A percentile compares a stretch with the other conserved stretches of the same genome.
Conservation (phyloP, 805 yeast species). For the Lipomyces yamadae region DNA sequence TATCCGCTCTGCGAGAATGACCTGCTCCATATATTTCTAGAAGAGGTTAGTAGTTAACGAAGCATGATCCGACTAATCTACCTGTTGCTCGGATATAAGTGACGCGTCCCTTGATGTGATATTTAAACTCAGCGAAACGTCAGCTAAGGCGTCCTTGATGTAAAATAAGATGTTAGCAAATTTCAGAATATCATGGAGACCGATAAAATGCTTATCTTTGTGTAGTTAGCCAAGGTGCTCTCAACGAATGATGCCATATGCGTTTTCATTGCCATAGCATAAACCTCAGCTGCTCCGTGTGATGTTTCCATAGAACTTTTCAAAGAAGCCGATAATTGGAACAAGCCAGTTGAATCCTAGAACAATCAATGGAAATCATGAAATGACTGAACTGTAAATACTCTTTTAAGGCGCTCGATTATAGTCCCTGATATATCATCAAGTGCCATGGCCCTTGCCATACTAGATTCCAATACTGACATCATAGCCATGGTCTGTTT, state of each 20-base stretch:
- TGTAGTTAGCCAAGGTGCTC: background rate
- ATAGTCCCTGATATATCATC: background rate
- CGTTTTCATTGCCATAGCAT: background rate
- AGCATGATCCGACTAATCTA: background rate
- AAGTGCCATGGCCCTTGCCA: constrained; percentile 3
- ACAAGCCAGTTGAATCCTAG: constrained; percentile 3
- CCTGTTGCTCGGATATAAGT: background rate
- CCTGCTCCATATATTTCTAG: background rate
- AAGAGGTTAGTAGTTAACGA: background rate
- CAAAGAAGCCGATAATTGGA: background rate
- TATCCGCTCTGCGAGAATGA: background rate
- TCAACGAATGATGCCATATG: constrained; percentile 6
- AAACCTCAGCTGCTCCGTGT: constrained; percentile 3
- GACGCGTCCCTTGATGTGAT: background rate
- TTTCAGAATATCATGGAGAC: background rate
- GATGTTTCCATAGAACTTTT: constrained; percentile 8
- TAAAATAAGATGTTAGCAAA: background rate
- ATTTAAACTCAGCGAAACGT: background rate
- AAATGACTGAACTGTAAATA: background rate
- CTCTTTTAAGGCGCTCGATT: background rate
- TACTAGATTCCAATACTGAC: constrained; percentile 4
- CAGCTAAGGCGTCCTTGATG: background rate
- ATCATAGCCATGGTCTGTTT: background rate
- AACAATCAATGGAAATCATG: background rate
- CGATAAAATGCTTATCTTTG: constrained; percentile 3